Evolutionary conservation across 495 filamentous ascomycete species (phyloP), one percentile per base, ranked within the genome.

Genomic region (Tuber calosporum): DNA sequence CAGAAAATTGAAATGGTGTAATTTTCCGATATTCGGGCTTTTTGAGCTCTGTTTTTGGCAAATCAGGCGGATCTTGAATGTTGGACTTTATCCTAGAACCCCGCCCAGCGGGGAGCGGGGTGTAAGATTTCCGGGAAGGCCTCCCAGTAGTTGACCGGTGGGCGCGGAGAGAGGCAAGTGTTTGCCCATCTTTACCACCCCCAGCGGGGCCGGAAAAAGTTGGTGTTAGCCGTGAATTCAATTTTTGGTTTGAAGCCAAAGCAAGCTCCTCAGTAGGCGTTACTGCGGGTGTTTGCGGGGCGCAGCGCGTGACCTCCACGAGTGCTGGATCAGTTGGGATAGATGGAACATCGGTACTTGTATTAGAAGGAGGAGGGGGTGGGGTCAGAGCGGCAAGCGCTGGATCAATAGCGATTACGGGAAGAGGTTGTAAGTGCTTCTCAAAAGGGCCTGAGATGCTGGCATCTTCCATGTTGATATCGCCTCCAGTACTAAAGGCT

Each of bases 31-130:
- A 89, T 30, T 86, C 86, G 15, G 88, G 88, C 66, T 83, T 84
- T 69, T 87, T 87, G 42, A 90, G 82, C 68, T 88, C 87, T n/a
- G 89, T 83, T 69, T 85, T 86, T 77, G 89, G 87, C 22, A 69
- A 62, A 48, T 79, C 76, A 43, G 73, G 70, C 13, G 75, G 58
- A 40, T 69, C 43, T 38, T 74, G 66, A 5, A 41, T 66, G 9
- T 62, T 53, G 38, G 70, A 67, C 43, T 45, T 78, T 48, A 58
- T 66, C 67, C 75, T 77, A 17, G 70, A 71, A 4, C 73, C 72
- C 34, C 77, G 77, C 13, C 67, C 40, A 9, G 74, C 74, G 37
- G 68, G 70, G 2, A 70, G 67, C 3, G 68, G 75, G 22, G 75
- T 73, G 6, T 41, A 36, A 2, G 70, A 48, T 1, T 72, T 72